Evolutionary conservation across 2,329 filamentous ascomycete genomes (phyloP).

Genomic region (Aspergillus novoparasiticus): DNA sequence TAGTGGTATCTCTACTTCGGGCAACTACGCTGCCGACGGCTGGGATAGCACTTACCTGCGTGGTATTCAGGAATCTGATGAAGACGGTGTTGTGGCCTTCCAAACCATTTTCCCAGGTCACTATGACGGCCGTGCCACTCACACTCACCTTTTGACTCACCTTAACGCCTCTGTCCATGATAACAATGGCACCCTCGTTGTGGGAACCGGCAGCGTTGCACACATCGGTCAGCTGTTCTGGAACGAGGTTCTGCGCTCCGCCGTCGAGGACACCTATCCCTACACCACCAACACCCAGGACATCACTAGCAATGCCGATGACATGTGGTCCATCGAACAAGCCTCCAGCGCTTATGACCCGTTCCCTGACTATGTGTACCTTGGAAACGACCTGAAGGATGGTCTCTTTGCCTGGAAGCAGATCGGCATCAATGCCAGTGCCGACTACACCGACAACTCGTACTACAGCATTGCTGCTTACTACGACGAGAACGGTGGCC

Average conservation of each 20-base stretch:
- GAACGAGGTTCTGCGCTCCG: slow-evolving; percentile 48
- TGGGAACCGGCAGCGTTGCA: slow-evolving; percentile 45
- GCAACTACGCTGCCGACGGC: slow-evolving; percentile 33
- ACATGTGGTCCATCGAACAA: slow-evolving; percentile 44
- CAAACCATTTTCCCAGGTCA: slow-evolving; percentile 53
- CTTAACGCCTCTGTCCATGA: slow-evolving; percentile 37
- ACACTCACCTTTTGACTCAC: slow-evolving; percentile 55
- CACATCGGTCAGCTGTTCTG: slow-evolving; percentile 57
- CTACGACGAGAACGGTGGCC: slow-evolving; percentile 25
- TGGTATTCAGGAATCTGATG: slow-evolving; percentile 51
- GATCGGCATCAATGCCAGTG: slow-evolving; percentile 49
- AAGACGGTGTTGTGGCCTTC: slow-evolving; percentile 53
- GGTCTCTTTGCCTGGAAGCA: slow-evolving; percentile 55
- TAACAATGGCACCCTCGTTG: slow-evolving; percentile 49
- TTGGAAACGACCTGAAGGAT: slow-evolving; percentile 52
- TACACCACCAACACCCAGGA: slow-evolving; percentile 32
- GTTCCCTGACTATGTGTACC: slow-evolving; percentile 57
- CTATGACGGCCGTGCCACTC: slow-evolving; percentile 49
- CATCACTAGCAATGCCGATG: slow-evolving; percentile 47
- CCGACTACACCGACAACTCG: slow-evolving; percentile 29
- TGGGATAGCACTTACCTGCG: slow-evolving; percentile 51
- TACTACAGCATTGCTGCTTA: slow-evolving; percentile 29
- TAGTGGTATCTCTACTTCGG: slow-evolving; percentile 31
- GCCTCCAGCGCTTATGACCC: slow-evolving; percentile 52
- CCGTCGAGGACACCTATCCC: slow-evolving; percentile 48